Evolutionary conservation across 768 basidiomycete species (phyloP), one percentile per base, ranked within the genome.

Genomic region (Galerina sulciceps): DNA sequence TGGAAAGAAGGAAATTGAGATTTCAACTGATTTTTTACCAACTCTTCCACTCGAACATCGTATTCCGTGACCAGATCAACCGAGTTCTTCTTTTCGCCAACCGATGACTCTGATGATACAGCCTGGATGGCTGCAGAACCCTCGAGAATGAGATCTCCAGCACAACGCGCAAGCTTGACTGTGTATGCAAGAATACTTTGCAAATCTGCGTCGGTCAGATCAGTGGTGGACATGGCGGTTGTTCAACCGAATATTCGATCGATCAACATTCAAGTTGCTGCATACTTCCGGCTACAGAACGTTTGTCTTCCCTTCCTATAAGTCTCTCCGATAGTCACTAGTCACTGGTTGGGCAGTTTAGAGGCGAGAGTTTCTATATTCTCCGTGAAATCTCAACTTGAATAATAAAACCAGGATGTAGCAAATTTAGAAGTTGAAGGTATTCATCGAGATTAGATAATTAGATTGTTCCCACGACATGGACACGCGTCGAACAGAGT

Each of bases 21-120:
- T 31, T 78, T 76, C 53, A 96, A 84, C 68, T 88, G 83, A 26
- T 78, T 68, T 74, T 86, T 88, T 50, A 97, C 92, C 45, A 94
- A 77, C 59, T 91, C 87, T 73, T 97, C 96, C 10, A 97, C 96
- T 44, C 82, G 85, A 37, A 95, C 89, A 72, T 99, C 96, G 67
- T 93, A 97, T 75, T 96, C 91, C 0, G 96, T 99, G 22, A 99
- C 96, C 34, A 98, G 79, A 75, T 97, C 96, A 18, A 95, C 94
- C 2, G 94, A 85, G 69, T 96, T 97, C 76, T 93, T 93, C 84
- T 97, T 99, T 78, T 91, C 89, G 61, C 83, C 84, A 36, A 91
- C 78, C 65, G 81, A 78, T 0, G 82, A 77, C 15, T 83, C 77
- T 10, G 72, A 71, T 1, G 78, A 69, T 2, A 71, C 78, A 11